A percentile compares a stretch with the other conserved stretches of the same genome.
These are phyloP conservation scores for Candida methanosorbosa DNA, from an alignment of 805 yeast genomes.

Conservation along the genomic window DNA sequence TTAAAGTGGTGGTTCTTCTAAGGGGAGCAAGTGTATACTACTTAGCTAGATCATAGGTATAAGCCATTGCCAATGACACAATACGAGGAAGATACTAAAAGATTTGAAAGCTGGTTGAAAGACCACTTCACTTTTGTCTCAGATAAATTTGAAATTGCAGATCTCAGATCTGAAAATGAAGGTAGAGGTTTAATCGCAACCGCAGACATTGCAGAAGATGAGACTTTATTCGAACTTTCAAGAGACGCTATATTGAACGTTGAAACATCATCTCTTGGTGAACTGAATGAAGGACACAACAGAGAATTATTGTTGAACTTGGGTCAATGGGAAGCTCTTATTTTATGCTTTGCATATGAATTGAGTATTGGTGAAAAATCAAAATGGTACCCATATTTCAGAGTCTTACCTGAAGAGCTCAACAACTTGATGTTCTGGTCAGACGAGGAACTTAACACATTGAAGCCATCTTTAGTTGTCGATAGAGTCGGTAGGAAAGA, in stretches of 20 bases:
- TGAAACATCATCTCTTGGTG: constrained; percentile 41
- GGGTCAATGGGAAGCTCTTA: constrained; percentile 73
- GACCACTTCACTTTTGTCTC: constrained; percentile 38
- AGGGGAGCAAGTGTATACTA: too few relatives aligned
- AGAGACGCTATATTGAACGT: constrained; percentile 46
- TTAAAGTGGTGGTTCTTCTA: too few relatives aligned
- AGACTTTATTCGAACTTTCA: constrained; percentile 64
- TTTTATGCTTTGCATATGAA: constrained; percentile 61
- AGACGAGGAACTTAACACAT: constrained; percentile 42
- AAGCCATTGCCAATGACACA: not conserved
- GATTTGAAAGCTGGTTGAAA: constrained; percentile 38
- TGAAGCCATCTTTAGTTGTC: constrained; percentile 65
- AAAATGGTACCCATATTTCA: constrained; percentile 64
- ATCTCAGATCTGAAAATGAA: constrained; percentile 47
- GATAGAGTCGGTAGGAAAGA: constrained; percentile 62
- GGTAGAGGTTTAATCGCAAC: constrained; percentile 75
- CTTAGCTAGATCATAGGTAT: too few relatives aligned
- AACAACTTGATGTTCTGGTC: constrained; percentile 78
- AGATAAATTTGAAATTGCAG: constrained; percentile 49
- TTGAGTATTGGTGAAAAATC: constrained; percentile 35
- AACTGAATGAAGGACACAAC: constrained; percentile 23
- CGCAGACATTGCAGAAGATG: constrained; percentile 52
- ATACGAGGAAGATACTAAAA: constrained; percentile 23
- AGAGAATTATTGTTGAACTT: constrained; percentile 30
- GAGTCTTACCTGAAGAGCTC: constrained; percentile 57